These are phyloP conservation scores for Dicorynia guianensis DNA, from an alignment of 306 rosid species.

Conservation along the genomic window DNA sequence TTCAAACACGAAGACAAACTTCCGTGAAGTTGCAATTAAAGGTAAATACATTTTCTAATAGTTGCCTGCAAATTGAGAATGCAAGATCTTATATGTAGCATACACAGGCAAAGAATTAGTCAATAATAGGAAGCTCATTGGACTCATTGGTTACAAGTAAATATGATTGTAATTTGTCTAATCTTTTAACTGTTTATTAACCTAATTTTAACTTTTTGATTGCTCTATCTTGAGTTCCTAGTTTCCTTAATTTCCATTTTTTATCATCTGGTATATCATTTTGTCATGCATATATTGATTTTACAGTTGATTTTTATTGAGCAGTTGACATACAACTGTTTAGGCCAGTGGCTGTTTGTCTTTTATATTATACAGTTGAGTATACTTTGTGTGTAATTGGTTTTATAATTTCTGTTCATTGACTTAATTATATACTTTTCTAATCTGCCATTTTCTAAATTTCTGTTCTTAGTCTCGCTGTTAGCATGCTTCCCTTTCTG, in stretches of 20 bases:
- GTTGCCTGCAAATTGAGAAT: not conserved
- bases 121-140: not conserved
- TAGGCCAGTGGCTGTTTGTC: not conserved
- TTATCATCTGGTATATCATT: not conserved
- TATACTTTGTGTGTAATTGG: not conserved
- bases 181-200: not conserved
- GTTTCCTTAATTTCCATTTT: not conserved
- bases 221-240: not conserved
- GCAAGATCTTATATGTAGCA: not conserved
- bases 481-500: not conserved
- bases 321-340: not conserved
- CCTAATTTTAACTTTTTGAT: not conserved
- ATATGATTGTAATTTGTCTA: not conserved
- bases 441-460: not conserved
- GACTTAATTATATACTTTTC: not conserved
- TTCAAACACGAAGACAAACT: conserved; percentile 71
- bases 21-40: conserved; percentile 78
- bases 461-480: not conserved
- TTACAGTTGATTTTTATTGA: not conserved
- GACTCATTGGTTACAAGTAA: not conserved
- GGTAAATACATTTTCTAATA: conserved; percentile 41
- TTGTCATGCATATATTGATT: not conserved
- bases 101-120: not conserved
- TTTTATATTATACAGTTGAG: not conserved
- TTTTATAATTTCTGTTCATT: not conserved